Evolutionary conservation across 257 asterid species (phyloP).

Genomic region (Misopates orontium): DNA sequence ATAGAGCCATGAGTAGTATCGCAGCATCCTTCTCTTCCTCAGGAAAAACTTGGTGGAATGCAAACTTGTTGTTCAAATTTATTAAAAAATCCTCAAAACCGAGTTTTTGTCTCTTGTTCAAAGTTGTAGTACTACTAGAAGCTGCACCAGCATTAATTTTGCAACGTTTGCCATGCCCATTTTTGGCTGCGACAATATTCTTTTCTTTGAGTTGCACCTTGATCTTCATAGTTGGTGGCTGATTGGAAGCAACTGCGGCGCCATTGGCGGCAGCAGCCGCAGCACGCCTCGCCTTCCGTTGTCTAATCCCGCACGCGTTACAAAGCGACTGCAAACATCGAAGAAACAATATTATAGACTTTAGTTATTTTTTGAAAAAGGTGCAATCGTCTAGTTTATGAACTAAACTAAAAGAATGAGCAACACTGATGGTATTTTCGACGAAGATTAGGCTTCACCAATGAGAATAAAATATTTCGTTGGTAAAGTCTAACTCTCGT

Average conservation of each 20-base stretch:
- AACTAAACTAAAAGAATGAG: too few relatives aligned
- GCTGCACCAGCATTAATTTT: conserved; percentile 23
- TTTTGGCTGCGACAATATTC: conserved; percentile 23
- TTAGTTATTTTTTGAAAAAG: too few relatives aligned
- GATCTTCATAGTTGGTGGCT: conserved; percentile 44
- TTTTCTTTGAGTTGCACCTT: conserved; percentile 53
- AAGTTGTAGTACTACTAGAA: conserved; percentile 15
- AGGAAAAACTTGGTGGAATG: conserved; percentile 74
- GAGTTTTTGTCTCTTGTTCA: conserved; percentile 26
- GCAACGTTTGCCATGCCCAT: conserved; percentile 49
- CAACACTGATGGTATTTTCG: too few relatives aligned
- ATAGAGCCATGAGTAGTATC: conserved; percentile 84
- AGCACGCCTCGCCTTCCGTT: conserved; percentile 85
- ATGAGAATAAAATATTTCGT: too few relatives aligned
- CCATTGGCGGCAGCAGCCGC: conserved; percentile 55
- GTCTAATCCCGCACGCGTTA: conserved; percentile 95
- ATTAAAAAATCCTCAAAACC: conserved; percentile 79
- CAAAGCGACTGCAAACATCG: conserved; percentile 64
- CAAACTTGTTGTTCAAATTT: conserved; percentile 62
- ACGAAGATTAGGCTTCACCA: too few relatives aligned
- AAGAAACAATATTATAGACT: too few relatives aligned
- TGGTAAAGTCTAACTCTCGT: too few relatives aligned
- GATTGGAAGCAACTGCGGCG: conserved; percentile 22
- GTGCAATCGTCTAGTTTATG: too few relatives aligned
- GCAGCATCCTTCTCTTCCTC: conserved; percentile 98